phyloP scores from a whole-genome alignment of 139 green algal species.

The Spirogloea muscicola region DNA sequence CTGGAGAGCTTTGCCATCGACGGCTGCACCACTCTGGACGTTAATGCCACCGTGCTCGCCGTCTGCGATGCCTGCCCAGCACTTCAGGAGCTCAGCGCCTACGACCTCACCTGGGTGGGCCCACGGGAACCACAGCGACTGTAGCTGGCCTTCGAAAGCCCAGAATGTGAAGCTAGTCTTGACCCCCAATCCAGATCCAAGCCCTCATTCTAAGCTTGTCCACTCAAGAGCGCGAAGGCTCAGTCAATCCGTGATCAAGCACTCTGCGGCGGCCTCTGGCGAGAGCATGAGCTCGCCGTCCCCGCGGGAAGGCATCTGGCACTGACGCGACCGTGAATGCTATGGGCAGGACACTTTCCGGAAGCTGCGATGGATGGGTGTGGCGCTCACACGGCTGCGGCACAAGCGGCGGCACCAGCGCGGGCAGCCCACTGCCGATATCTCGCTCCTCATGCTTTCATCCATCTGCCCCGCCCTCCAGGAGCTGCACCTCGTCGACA shows the following conservation, averaged over 20 bases:
- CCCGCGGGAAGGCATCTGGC: too few relatives aligned
- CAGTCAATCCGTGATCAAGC: too few relatives aligned
- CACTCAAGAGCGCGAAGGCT: too few relatives aligned
- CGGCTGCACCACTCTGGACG: background rate
- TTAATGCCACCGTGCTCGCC: constrained; percentile 9
- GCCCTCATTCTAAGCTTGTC: background rate
- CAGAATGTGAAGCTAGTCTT: too few relatives aligned
- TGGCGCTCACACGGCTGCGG: constrained; percentile 6
- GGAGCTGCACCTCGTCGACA: constrained; percentile 32
- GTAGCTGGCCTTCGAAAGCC: background rate
- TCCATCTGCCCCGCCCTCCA: constrained; percentile 14
- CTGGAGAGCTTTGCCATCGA: constrained; percentile 26
- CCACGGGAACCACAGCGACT: background rate
- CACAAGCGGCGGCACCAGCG: constrained; percentile 23
- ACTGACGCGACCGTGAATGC: too few relatives aligned
- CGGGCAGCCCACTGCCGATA: constrained; percentile 18
- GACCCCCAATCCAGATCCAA: background rate
- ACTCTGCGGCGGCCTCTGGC: too few relatives aligned
- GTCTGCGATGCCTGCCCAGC: background rate
- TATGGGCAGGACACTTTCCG: too few relatives aligned
- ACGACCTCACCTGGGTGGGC: constrained; percentile 14
- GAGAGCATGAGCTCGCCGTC: too few relatives aligned
- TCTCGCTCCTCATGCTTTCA: background rate
- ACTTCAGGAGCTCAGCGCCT: constrained; percentile 18
- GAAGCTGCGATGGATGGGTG: too few relatives aligned